These are phyloP conservation scores for Odontarrhena argentea DNA, from an alignment of 345 rosid species.

Conservation along the genomic window DNA sequence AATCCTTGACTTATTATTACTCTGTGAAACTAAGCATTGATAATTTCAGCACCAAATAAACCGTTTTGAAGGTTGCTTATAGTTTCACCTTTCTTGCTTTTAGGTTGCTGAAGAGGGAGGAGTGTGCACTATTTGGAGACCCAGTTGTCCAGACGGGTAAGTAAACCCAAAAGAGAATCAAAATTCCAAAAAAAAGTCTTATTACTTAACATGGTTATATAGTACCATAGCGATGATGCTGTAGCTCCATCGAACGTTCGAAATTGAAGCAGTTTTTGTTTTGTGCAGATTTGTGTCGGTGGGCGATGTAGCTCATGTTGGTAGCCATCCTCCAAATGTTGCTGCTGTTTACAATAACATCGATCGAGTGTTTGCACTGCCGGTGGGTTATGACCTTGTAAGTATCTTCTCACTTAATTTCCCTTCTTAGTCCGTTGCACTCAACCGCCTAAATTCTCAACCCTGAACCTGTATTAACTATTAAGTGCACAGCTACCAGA, in stretches of 20 bases:
- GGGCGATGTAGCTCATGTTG: conserved; percentile 84
- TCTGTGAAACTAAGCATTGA: background rate
- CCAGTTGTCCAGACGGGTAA: conserved; percentile 90
- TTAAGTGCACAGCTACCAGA: conserved; percentile 9
- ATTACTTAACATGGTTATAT: background rate
- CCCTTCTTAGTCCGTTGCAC: background rate
- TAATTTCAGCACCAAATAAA: conserved; percentile 9
- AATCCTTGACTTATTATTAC: conserved; percentile 10
- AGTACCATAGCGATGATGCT: background rate
- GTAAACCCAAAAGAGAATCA: conserved; percentile 5
- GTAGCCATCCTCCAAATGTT: conserved; percentile 86
- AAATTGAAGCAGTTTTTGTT: conserved; percentile 29
- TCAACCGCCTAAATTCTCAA: background rate
- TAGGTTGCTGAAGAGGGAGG: conserved; percentile 67
- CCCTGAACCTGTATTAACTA: background rate
- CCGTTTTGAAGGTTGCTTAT: conserved; percentile 15
- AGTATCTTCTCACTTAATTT: conserved; percentile 34
- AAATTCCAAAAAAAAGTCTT: background rate
- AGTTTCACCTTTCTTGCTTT: conserved; percentile 22
- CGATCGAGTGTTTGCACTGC: conserved; percentile 59
- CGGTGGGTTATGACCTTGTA: conserved; percentile 92
- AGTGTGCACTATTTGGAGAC: conserved; percentile 89
- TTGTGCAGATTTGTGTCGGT: conserved; percentile 70
- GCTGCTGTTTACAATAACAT: conserved; percentile 75
- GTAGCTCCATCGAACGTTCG: background rate